A percentile compares a stretch with the other conserved stretches of the same genome.
Conservation (phyloP, 2,329 filamentous ascomycete species). For the Tolypocladium amazonense region DNA sequence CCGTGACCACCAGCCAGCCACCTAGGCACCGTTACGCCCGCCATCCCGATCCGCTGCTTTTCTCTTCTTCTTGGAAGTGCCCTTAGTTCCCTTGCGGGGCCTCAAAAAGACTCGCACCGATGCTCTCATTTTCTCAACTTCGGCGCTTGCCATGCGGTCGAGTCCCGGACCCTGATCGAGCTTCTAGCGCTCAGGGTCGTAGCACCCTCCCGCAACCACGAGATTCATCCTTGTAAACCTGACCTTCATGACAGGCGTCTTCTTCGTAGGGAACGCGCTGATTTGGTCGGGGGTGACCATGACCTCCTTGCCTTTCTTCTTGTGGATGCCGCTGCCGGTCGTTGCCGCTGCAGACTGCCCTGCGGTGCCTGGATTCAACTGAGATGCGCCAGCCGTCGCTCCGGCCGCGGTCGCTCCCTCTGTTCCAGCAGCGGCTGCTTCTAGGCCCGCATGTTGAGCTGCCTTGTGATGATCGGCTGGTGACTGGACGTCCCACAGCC, state of each 20-base stretch:
- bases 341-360: constrained; percentile 16
- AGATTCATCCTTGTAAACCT: constrained; percentile 93
- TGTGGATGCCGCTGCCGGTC: constrained; percentile 25
- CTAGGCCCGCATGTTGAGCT: constrained; percentile 31
- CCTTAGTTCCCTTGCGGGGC: not conserved
- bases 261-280: constrained; percentile 90
- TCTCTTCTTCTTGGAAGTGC: not conserved
- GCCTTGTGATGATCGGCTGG: constrained; percentile 54
- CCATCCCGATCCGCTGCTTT: not conserved
- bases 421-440: constrained; percentile 28
- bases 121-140: not conserved
- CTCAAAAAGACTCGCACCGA: not conserved
- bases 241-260: constrained; percentile 87
- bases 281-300: constrained; percentile 90
- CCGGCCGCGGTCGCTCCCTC: constrained; percentile 26
- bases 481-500: constrained; percentile 82
- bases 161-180: not conserved
- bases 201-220: constrained; percentile 72
- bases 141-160: not conserved
- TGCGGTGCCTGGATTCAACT: constrained; percentile 11
- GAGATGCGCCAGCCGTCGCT: not conserved
- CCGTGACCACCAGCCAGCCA: not conserved
- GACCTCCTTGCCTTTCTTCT: constrained; percentile 83
- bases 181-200: constrained; percentile 39
- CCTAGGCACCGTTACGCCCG: not conserved